phyloP scores from a whole-genome alignment of 768 basidiomycete species.

The Hericium rajendrae region DNA sequence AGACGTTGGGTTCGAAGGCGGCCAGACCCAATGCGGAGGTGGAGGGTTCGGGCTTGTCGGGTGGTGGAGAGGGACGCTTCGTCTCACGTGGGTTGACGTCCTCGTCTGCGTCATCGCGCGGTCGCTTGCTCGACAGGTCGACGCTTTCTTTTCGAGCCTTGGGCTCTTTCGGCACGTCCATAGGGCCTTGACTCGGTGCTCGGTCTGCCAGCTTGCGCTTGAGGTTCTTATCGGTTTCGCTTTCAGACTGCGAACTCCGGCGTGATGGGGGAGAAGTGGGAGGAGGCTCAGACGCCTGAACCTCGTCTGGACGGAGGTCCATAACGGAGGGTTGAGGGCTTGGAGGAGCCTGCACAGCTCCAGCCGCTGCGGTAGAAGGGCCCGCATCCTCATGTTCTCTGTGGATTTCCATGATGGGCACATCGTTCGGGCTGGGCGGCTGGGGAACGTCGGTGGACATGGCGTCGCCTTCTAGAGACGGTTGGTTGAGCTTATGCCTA shows the following conservation, averaged over 20 bases:
- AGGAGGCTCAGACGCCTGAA: not conserved
- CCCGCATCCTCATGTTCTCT: not conserved
- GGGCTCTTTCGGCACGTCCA: not conserved
- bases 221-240: conserved; percentile 44
- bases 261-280: not conserved
- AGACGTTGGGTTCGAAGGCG: not conserved
- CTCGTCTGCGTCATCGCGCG: conserved; percentile 50
- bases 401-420: conserved; percentile 22
- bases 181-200: conserved; percentile 45
- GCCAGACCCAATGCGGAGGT: not conserved
- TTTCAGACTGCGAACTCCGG: conserved; percentile 21
- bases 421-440: conserved; percentile 19
- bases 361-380: not conserved
- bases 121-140: conserved; percentile 27
- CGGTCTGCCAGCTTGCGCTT: conserved; percentile 66
- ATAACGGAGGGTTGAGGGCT: not conserved
- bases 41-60: conserved; percentile 15
- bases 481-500: conserved; percentile 22
- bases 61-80: conserved; percentile 56
- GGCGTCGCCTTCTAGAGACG: not conserved
- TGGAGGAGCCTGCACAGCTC: not conserved
- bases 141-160: conserved; percentile 1
- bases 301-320: not conserved
- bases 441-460: not conserved
- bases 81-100: conserved; percentile 46